Evolutionary conservation across 768 basidiomycete species (phyloP), one percentile per base, ranked within the genome.

Genomic region (Psilocybe subaeruginosa): DNA sequence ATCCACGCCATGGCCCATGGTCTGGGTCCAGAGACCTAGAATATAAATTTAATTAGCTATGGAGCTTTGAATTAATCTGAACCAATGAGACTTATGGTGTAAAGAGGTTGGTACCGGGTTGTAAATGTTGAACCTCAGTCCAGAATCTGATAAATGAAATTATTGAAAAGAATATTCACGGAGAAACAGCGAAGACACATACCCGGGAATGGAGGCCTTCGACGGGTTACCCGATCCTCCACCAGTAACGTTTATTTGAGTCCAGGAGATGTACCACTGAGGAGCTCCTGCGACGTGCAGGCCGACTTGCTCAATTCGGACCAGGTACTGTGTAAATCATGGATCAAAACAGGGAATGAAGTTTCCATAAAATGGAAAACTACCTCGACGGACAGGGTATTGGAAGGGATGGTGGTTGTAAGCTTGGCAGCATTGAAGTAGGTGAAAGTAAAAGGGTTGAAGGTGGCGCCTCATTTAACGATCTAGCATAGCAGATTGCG

Each of bases 201-300:
- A 79, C 58, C 82, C 81, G n/a, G 82, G 82, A 64, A 82, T 81
- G 43, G 78, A 71, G 49, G 82, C 82, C 57, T 79, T 83, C 3
- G 73, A 61, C 1, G 81, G 81, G 29, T 65, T 80, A 16, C 80
- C 81, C 62, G 68, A 70, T 9, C 82, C 81, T 33, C 80, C 76
- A 30, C 76, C 76, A 1, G 76, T 78, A 54, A 84, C 64, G 39
- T 72, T 76, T 61, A 84, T 76, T 58, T 83, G 82, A 19, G 77
- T 82, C 63, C 82, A 84, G 23, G 80, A 78, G 57, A 83, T 76
- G 68, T 78, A 83, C 62, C 76, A 76, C 67, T 84, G 79, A 14
- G 81, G 80, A 31, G 78, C 76, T 52, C 76, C 80, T 53, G 72
- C 74, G 12, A 77, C 71, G 65, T 84, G 83, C 19, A 84, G 74